Evolutionary conservation across 371 early-diverging fungal genomes (phyloP).

Genomic region (Lichtheimia hyalospora): DNA sequence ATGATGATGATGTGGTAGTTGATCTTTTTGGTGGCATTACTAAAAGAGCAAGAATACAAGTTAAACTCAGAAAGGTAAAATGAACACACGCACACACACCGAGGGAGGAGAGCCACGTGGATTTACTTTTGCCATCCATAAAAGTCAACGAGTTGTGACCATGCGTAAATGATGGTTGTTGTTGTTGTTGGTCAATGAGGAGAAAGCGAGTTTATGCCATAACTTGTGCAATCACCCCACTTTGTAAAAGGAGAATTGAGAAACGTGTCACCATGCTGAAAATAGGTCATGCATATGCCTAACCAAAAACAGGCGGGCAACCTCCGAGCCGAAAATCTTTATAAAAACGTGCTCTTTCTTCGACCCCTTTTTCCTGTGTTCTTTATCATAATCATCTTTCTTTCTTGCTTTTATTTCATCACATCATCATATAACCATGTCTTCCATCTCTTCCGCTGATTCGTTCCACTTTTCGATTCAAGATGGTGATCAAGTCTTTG

Average conservation of each 20-base stretch:
- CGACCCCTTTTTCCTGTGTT: neutral
- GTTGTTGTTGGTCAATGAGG: neutral
- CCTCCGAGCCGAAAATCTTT: neutral
- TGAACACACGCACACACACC: neutral
- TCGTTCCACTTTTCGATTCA: slow-evolving; percentile 29
- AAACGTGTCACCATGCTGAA: slow-evolving; percentile 11
- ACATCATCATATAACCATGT: slow-evolving; percentile 3
- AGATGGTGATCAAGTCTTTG: slow-evolving; percentile 37
- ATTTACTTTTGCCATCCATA: too few species aligned
- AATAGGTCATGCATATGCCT: slow-evolving; percentile 9
- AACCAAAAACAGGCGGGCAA: neutral
- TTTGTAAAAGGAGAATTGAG: neutral
- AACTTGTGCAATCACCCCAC: neutral
- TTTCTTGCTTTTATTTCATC: neutral
- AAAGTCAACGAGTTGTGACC: too few species aligned
- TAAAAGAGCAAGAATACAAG: neutral
- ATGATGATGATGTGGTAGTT: neutral
- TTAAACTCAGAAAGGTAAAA: neutral
- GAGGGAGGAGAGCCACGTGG: neutral
- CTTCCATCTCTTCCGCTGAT: neutral
- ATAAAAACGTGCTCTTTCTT: neutral
- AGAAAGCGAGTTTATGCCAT: neutral
- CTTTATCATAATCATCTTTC: neutral
- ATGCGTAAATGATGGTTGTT: too few species aligned
- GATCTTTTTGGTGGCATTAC: neutral